Conservation (phyloP, 768 basidiomycete genomes). For the Phylloporus sp. region DNA sequence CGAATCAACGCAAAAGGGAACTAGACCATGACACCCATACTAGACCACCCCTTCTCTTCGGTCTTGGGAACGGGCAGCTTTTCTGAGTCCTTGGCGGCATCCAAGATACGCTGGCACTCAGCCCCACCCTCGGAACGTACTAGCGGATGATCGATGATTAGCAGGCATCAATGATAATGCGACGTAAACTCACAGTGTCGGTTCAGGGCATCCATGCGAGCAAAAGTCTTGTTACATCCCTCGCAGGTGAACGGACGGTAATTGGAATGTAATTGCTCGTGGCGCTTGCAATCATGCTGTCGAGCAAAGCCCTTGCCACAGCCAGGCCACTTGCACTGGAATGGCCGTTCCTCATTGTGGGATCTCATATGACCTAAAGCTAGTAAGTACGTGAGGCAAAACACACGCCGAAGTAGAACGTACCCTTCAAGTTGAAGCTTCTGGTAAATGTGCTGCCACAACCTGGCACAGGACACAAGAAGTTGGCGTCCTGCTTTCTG, state of each 20-base stretch:
- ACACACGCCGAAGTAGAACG: slow-evolving; percentile 16
- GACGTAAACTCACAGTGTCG: slow-evolving; percentile 71
- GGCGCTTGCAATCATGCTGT: slow-evolving; percentile 95
- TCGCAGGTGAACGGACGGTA: slow-evolving; percentile 91
- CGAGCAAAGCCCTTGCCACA: slow-evolving; percentile 92
- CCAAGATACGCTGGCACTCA: slow-evolving; percentile 55
- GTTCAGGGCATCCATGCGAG: slow-evolving; percentile 91
- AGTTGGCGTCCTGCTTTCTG: slow-evolving; percentile 85
- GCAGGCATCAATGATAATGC: neutral
- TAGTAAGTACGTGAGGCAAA: slow-evolving; percentile 11
- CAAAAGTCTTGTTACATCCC: slow-evolving; percentile 91
- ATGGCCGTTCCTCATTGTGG: slow-evolving; percentile 93
- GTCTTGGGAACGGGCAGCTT: slow-evolving; percentile 25
- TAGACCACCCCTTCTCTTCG: slow-evolving; percentile 32
- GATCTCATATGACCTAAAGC: slow-evolving; percentile 82
- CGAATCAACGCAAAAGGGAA: slow-evolving; percentile 6
- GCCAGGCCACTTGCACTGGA: slow-evolving; percentile 92
- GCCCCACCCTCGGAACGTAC: slow-evolving; percentile 81
- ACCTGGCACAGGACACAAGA: slow-evolving; percentile 75
- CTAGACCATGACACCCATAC: slow-evolving; percentile 33
- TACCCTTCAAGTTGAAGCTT: slow-evolving; percentile 91
- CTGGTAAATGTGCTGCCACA: slow-evolving; percentile 88
- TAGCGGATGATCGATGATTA: slow-evolving; percentile 24
- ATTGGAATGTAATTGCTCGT: slow-evolving; percentile 92
- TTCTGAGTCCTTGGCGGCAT: slow-evolving; percentile 30